phyloP scores from a whole-genome alignment of 495 filamentous ascomycete genomes.

The Aspergillus sparsus region DNA sequence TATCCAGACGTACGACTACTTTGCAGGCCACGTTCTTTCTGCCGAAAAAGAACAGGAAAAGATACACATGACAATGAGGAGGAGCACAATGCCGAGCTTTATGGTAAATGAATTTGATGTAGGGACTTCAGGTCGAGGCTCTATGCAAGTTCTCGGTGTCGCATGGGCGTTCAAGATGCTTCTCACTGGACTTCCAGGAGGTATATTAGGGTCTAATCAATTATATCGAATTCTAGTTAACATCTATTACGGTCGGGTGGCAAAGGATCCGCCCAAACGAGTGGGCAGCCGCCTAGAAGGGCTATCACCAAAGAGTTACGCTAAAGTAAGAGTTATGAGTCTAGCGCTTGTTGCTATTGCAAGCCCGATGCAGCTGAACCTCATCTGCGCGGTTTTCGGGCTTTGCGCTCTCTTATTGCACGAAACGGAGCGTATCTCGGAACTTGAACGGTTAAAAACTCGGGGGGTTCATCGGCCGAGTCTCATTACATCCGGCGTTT shows the following conservation, averaged over 20 bases:
- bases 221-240: constrained; percentile 66
- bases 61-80: constrained; percentile 38
- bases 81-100: constrained; percentile 26
- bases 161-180: constrained; percentile 72
- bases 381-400: constrained; percentile 46
- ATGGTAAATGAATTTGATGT: constrained; percentile 25
- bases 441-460: constrained; percentile 23
- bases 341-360: constrained; percentile 44
- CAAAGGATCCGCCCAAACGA: constrained; percentile 43
- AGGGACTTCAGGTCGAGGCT: constrained; percentile 28
- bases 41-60: constrained; percentile 35
- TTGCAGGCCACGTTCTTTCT: constrained; percentile 39
- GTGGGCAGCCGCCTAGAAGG: constrained; percentile 21
- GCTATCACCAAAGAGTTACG: constrained; percentile 19
- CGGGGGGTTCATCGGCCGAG: constrained; percentile 10
- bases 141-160: constrained; percentile 61
- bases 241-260: constrained; percentile 58
- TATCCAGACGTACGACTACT: constrained; percentile 39
- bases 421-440: constrained; percentile 24
- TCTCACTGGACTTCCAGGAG: constrained; percentile 68
- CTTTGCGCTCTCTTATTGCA: constrained; percentile 35
- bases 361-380: constrained; percentile 39
- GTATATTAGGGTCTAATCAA: constrained; percentile 67
- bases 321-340: constrained; percentile 33
- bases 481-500: constrained; percentile 19